These are phyloP conservation scores for Linanthus parryae DNA, from an alignment of 148 eudicot genomes.

Conservation along the genomic window DNA sequence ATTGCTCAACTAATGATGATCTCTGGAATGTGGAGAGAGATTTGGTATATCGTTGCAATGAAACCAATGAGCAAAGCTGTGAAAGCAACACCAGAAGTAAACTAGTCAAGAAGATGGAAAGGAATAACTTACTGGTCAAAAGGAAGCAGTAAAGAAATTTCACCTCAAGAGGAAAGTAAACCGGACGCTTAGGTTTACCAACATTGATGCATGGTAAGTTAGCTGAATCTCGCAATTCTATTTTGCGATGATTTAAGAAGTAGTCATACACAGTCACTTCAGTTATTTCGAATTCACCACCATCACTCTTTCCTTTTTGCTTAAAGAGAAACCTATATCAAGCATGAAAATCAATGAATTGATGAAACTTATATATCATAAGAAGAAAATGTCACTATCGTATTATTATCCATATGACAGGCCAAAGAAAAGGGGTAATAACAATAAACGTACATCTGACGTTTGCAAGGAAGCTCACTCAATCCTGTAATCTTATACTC, in stretches of 20 bases:
- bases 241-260: conserved; percentile 33
- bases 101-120: not conserved
- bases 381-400: too few relatives aligned
- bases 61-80: conserved; percentile 30
- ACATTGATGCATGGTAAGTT: conserved; percentile 56
- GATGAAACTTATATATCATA: too few relatives aligned
- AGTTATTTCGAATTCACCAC: conserved; percentile 20
- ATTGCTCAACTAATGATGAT: conserved; percentile 29
- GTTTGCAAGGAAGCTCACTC: conserved; percentile 38
- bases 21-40: conserved; percentile 25
- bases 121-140: not conserved
- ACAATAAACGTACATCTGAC: conserved; percentile 19
- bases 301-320: conserved; percentile 14
- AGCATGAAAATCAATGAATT: not conserved
- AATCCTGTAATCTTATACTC: conserved; percentile 50
- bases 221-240: conserved; percentile 26
- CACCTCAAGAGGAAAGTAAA: conserved; percentile 59
- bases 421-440: not conserved
- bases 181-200: conserved; percentile 55
- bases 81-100: not conserved
- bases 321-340: conserved; percentile 37
- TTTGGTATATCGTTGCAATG: conserved; percentile 35
- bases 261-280: conserved; percentile 56
- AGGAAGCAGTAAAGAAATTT: not conserved
- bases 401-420: too few relatives aligned